These are phyloP conservation scores for Entomortierella parvispora DNA, from an alignment of 192 early-diverging fungal species.

Conservation along the genomic window DNA sequence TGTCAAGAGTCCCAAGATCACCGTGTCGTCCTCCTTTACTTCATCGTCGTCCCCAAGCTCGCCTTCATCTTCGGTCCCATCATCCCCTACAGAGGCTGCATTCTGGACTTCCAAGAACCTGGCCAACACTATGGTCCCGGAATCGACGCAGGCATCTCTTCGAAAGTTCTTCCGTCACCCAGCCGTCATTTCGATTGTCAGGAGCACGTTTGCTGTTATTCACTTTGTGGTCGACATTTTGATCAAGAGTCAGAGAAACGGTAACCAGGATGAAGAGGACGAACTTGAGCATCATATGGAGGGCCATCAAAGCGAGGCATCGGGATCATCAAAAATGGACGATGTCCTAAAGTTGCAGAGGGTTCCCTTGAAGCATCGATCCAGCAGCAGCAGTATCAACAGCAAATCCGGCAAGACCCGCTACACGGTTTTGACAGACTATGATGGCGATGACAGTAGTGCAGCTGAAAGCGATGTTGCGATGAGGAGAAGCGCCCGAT, in stretches of 20 bases:
- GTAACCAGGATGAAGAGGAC: slow-evolving; percentile 42
- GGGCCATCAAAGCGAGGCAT: neutral
- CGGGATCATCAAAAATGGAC: slow-evolving; percentile 8
- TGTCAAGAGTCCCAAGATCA: slow-evolving; percentile 19
- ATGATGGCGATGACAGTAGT: slow-evolving; percentile 50
- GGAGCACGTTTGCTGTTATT: slow-evolving; percentile 47
- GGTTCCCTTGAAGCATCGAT: slow-evolving; percentile 20
- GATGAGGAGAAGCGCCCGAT: slow-evolving; percentile 14
- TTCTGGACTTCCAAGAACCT: slow-evolving; percentile 9
- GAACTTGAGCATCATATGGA: neutral
- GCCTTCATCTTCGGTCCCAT: slow-evolving; percentile 1
- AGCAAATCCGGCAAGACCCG: slow-evolving; percentile 14
- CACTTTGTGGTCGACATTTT: slow-evolving; percentile 55
- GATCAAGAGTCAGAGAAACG: slow-evolving; percentile 55
- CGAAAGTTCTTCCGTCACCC: slow-evolving; percentile 44
- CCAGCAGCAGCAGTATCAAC: slow-evolving; percentile 9
- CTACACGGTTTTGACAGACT: slow-evolving; percentile 1
- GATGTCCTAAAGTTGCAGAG: slow-evolving; percentile 24
- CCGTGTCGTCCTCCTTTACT: slow-evolving; percentile 1
- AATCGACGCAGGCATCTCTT: slow-evolving; percentile 40
- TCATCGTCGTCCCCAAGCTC: neutral
- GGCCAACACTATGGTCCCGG: slow-evolving; percentile 48
- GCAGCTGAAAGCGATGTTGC: slow-evolving; percentile 25
- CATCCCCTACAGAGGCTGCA: slow-evolving; percentile 31
- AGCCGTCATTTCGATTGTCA: slow-evolving; percentile 49